These are phyloP conservation scores for Colletotrichum sp. DNA, from an alignment of 2,329 filamentous ascomycete species.

Conservation along the genomic window DNA sequence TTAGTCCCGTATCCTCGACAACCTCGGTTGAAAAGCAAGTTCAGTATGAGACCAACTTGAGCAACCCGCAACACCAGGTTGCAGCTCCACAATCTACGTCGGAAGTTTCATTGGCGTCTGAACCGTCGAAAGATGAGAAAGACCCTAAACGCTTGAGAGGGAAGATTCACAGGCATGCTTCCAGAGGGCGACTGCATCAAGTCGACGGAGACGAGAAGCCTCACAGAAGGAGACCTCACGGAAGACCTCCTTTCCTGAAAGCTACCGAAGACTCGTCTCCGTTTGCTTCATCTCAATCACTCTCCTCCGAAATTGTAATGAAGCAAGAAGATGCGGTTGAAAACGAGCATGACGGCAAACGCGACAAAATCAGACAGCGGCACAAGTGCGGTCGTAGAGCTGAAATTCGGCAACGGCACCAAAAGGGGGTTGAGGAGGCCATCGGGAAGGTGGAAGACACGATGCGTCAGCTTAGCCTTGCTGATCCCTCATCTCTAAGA, in stretches of 20 bases:
- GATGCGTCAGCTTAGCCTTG: background rate
- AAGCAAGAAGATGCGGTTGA: background rate
- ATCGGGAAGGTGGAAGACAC: background rate
- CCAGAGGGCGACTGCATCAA: background rate
- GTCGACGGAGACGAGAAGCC: background rate
- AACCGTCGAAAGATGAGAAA: background rate
- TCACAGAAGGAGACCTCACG: background rate
- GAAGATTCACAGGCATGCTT: background rate
- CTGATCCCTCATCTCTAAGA: background rate
- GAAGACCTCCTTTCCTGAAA: background rate
- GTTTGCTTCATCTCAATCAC: background rate
- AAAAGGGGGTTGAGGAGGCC: background rate
- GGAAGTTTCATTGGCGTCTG: background rate
- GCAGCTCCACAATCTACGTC: background rate
- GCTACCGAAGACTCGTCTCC: accelerated
- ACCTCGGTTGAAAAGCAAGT: background rate
- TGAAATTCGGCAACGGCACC: background rate
- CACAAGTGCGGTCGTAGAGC: background rate
- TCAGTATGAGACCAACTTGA: background rate
- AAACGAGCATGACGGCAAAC: background rate
- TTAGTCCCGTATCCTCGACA: background rate
- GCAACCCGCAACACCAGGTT: background rate
- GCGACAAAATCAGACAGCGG: background rate
- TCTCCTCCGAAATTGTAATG: background rate
- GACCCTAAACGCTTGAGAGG: background rate